These are phyloP conservation scores for Luffa acutangula DNA, from an alignment of 306 rosid species.

Conservation along the genomic window DNA sequence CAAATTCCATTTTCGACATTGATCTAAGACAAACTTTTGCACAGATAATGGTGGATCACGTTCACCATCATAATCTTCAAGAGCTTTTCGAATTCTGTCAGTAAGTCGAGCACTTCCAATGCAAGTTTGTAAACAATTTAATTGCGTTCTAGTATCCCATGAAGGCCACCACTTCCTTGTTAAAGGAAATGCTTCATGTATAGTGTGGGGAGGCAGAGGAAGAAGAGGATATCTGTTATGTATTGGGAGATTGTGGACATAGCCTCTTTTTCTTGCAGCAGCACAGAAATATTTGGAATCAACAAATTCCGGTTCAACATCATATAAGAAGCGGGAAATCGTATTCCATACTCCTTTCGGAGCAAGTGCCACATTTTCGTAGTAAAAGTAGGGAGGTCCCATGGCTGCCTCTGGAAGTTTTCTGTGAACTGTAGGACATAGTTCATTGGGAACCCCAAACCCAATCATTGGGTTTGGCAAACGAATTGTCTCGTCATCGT, in stretches of 20 bases:
- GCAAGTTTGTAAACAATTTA: slow-evolving; percentile 75
- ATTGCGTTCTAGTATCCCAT: slow-evolving; percentile 68
- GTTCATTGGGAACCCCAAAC: slow-evolving; percentile 70
- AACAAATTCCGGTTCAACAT: slow-evolving; percentile 81
- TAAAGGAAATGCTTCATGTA: slow-evolving; percentile 70
- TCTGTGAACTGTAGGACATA: slow-evolving; percentile 20
- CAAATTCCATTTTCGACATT: slow-evolving; percentile 90
- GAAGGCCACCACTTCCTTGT: slow-evolving; percentile 95
- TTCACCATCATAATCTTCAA: slow-evolving; percentile 39
- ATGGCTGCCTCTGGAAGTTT: slow-evolving; percentile 56
- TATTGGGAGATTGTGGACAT: slow-evolving; percentile 85
- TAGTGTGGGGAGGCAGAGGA: slow-evolving; percentile 66
- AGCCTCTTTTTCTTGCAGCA: slow-evolving; percentile 87
- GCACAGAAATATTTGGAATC: slow-evolving; percentile 87
- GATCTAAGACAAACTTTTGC: slow-evolving; percentile 52
- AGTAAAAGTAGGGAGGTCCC: slow-evolving; percentile 90
- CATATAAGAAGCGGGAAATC: slow-evolving; percentile 67
- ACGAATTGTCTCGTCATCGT: slow-evolving; percentile 64
- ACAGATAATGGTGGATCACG: slow-evolving; percentile 44
- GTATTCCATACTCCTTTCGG: slow-evolving; percentile 96
- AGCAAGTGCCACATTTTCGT: slow-evolving; percentile 92
- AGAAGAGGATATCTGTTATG: slow-evolving; percentile 60
- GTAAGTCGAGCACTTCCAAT: slow-evolving; percentile 63
- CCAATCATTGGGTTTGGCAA: slow-evolving; percentile 89
- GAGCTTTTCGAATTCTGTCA: slow-evolving; percentile 62